These are phyloP conservation scores for Emericellopsis atlantica DNA, from an alignment of 2,329 filamentous ascomycete species.

Conservation along the genomic window DNA sequence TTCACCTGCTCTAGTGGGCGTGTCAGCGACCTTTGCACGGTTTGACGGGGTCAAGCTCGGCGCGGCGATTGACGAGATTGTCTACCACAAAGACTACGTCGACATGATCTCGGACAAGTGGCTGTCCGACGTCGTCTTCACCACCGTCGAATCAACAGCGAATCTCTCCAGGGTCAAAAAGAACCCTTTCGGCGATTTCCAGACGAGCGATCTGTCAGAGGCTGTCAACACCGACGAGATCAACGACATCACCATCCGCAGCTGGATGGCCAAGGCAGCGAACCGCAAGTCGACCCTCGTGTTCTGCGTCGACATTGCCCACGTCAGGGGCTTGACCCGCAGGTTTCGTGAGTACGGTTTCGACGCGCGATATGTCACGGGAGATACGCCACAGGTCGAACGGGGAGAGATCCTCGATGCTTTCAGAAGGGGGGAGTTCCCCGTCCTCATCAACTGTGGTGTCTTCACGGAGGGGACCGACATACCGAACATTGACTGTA, in stretches of 20 bases:
- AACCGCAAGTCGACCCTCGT: conserved; percentile 75
- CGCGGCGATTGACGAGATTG: conserved; percentile 82
- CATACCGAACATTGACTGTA: conserved; percentile 93
- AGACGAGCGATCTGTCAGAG: conserved; percentile 60
- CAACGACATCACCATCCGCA: conserved; percentile 75
- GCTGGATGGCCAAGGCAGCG: conserved; percentile 69
- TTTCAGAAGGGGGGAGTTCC: conserved; percentile 67
- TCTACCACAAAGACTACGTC: conserved; percentile 72
- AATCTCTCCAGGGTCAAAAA: conserved; percentile 62
- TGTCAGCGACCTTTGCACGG: conserved; percentile 69
- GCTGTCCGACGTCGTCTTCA: conserved; percentile 87
- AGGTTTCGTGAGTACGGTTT: conserved; percentile 67
- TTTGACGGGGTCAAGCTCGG: conserved; percentile 78
- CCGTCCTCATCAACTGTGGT: conserved; percentile 86
- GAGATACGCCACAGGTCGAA: conserved; percentile 58
- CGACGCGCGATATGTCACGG: conserved; percentile 79
- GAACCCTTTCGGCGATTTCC: conserved; percentile 61
- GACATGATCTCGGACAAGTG: conserved; percentile 75
- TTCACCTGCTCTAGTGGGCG: conserved; percentile 64
- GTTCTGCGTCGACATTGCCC: conserved; percentile 84
- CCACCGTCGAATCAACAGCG: conserved; percentile 73
- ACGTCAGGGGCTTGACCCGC: conserved; percentile 63
- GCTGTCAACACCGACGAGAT: conserved; percentile 71
- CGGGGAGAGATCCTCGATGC: conserved; percentile 59
- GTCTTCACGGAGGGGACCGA: conserved; percentile 97